Evolutionary conservation across 768 basidiomycete genomes (phyloP).

Genomic region (Psilocybe sp.): DNA sequence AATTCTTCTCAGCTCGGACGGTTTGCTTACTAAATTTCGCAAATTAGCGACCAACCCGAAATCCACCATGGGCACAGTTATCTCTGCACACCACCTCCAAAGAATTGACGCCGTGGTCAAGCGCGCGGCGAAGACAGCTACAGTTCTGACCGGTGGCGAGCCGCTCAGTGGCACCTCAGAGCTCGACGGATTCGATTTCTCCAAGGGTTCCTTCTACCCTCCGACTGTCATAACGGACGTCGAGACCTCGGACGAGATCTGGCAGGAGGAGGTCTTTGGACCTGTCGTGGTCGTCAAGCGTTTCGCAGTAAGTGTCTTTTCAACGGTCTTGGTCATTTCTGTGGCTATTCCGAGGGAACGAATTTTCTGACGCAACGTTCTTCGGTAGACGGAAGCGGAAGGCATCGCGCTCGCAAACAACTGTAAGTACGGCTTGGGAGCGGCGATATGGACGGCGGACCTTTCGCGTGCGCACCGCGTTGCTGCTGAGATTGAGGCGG

Average conservation of each 20-base stretch:
- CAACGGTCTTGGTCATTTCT: neutral
- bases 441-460: constrained; percentile 77
- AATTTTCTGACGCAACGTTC: neutral
- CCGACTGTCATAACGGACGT: constrained; percentile 74
- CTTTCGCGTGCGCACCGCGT: constrained; percentile 76
- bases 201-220: constrained; percentile 71
- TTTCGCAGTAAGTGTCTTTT: constrained; percentile 26
- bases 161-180: constrained; percentile 60
- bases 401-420: constrained; percentile 70
- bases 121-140: constrained; percentile 36
- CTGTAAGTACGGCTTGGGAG: constrained; percentile 78
- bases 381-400: constrained; percentile 54
- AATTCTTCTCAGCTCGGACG: neutral
- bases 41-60: constrained; percentile 60
- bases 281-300: constrained; percentile 73
- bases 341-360: too few relatives aligned
- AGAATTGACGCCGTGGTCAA: constrained; percentile 60
- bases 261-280: constrained; percentile 85
- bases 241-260: constrained; percentile 55
- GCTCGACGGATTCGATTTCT: constrained; percentile 72
- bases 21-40: neutral
- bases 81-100: constrained; percentile 60
- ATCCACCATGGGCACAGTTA: constrained; percentile 80
- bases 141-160: constrained; percentile 60
- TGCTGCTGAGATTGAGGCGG: constrained; percentile 65